Base-by-base conservation (phyloP, 257 asterid species). In the Galeopsis tetrahit region DNA sequence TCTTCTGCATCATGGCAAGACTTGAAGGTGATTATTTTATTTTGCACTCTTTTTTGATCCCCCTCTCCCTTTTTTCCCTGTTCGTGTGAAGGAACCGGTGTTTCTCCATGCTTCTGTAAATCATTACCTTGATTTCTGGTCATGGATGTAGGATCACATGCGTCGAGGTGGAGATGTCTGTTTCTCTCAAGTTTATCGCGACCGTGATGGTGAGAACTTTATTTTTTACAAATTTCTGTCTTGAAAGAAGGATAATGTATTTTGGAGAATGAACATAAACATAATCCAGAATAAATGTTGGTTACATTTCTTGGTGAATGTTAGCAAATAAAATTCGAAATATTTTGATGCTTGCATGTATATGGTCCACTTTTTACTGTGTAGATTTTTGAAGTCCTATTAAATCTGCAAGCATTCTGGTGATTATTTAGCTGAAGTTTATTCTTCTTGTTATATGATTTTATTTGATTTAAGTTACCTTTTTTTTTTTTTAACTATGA, bases 1-100 rank as follows among this genome's bases (percentile, higher is more conserved):
- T 76, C 91, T 79, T 89, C 96, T 80, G 97, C 97, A 52, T 91
- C 96, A 38, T 91, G 96, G 97, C 96, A 91, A 80, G 96, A 91
- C 77, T 78, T 91, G 87, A 91, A 91, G 96, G 97, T 87, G 79
- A 70, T 83, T 44, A 59, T 43, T 63, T 59, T 28, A 28, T 53
- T 13, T 14, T 63, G 31, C 63, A 11, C 49, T 21, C 31, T 28
- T 59, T 10, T 52, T 43, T 32, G 17, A 44, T 21, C 1, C 28
- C 28, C 28, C 28, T 1, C 28, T 21, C 28, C 28, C 28, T 1
- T 21, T 21, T 21, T 21, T 21, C 28, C 28, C 28, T 21, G 11
- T 13, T 51, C 52, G 5, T 10, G 28, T 7, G 40, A 31, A 40
- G 32, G 14, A 8, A 9, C 52, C n/a, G 13, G 40, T n/a, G 28